Evolutionary conservation across 1,284 basidiomycete species (phyloP).

Genomic region (Malassezia caprae): DNA sequence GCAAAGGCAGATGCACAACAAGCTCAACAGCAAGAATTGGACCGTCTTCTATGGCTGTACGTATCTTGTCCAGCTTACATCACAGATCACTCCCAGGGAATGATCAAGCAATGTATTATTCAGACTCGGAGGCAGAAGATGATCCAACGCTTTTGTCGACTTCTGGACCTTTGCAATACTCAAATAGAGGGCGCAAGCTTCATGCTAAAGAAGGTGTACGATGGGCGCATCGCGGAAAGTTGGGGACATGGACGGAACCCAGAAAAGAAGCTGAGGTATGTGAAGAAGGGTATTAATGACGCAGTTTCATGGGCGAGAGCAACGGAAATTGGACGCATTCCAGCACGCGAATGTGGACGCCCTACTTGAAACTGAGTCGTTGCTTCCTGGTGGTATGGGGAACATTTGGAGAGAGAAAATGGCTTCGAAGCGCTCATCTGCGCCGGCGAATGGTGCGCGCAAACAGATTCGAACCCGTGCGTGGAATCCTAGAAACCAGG

Average conservation of each 20-base stretch:
- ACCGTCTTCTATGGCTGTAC: constrained; percentile 15
- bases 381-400: constrained; percentile 7
- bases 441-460: neutral
- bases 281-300: neutral
- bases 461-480: neutral
- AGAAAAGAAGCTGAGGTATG: constrained; percentile 31
- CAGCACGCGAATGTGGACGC: constrained; percentile 36
- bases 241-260: constrained; percentile 41
- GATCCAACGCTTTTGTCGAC: neutral
- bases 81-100: constrained; percentile 13
- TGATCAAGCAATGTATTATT: constrained; percentile 13
- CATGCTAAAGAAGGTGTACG: constrained; percentile 28
- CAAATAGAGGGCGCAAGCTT: constrained; percentile 46
- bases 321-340: constrained; percentile 27
- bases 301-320: constrained; percentile 22
- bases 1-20: neutral
- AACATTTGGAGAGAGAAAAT: neutral
- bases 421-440: neutral
- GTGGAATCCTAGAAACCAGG: neutral
- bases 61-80: neutral
- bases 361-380: constrained; percentile 18
- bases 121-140: constrained; percentile 9
- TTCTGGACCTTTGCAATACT: constrained; percentile 9
- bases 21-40: constrained; percentile 8
- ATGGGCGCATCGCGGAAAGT: constrained; percentile 41